Conservation (phyloP, 1,139 yeast species). For the Yamadazyma friedrichii region DNA sequence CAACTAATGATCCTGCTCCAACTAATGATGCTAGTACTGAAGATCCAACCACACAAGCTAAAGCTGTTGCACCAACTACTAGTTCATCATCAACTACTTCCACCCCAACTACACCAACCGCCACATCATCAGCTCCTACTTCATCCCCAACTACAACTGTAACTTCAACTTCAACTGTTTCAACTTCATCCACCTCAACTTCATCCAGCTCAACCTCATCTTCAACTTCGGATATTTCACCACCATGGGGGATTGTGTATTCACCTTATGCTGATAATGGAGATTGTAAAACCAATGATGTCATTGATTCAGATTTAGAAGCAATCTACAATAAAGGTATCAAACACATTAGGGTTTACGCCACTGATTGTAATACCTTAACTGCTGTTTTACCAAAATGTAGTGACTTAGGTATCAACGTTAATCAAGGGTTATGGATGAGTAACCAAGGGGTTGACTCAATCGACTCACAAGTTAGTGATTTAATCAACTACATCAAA, state of each 20-base stretch:
- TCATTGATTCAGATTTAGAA: conserved; percentile 59
- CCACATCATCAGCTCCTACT: conserved; percentile 18
- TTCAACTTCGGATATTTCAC: conserved; percentile 11
- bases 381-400: conserved; percentile 65
- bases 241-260: conserved; percentile 66
- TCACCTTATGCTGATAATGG: conserved; percentile 75
- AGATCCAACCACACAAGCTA: conserved; percentile 13
- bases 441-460: conserved; percentile 60
- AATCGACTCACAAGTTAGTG: conserved; percentile 57
- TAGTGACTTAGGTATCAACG: conserved; percentile 57
- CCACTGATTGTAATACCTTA: conserved; percentile 78
- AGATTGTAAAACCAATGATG: conserved; percentile 57
- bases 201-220: conserved; percentile 13
- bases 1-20: conserved; percentile 9
- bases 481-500: conserved; percentile 52
- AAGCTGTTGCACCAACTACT: conserved; percentile 16
- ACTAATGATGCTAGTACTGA: too few relatives aligned
- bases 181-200: conserved; percentile 14
- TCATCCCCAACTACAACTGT: conserved; percentile 5
- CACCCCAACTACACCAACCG: conserved; percentile 12
- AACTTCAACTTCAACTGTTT: conserved; percentile 14
- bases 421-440: conserved; percentile 90
- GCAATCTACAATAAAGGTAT: conserved; percentile 62
- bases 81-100: conserved; percentile 13
- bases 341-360: conserved; percentile 68